A percentile compares a stretch with the other conserved stretches of the same genome.
These are phyloP conservation scores for Calonectria multiphialidica DNA, from an alignment of 2,329 filamentous ascomycete genomes.

Conservation along the genomic window DNA sequence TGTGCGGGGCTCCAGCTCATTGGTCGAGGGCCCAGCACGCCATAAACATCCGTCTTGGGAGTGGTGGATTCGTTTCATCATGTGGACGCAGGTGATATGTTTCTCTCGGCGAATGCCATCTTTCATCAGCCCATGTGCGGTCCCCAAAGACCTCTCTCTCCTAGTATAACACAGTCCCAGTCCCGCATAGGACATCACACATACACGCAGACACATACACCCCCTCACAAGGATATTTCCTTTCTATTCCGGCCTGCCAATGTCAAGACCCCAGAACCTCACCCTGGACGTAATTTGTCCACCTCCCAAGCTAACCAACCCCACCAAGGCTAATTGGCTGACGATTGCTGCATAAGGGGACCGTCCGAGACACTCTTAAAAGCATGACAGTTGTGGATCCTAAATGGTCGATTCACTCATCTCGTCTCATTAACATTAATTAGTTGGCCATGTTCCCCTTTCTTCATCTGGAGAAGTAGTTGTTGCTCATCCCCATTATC, in stretches of 20 bases:
- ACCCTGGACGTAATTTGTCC: not conserved
- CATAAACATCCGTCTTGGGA: slow-evolving; percentile 4
- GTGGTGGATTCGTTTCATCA: slow-evolving; percentile 7
- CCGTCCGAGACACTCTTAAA: not conserved
- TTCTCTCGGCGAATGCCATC: not conserved
- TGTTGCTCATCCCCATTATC: slow-evolving; percentile 15
- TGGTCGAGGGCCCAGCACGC: slow-evolving; percentile 7
- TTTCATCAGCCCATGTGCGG: slow-evolving; percentile 31
- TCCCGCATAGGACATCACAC: not conserved
- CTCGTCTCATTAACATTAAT: slow-evolving; percentile 43
- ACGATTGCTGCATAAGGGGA: not conserved
- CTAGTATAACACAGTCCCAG: not conserved
- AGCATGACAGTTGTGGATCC: not conserved
- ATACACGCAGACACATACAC: not conserved
- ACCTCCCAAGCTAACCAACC: not conserved
- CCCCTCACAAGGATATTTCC: not conserved
- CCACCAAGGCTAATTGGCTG: not conserved
- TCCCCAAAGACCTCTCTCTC: not conserved
- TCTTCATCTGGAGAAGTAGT: slow-evolving; percentile 22
- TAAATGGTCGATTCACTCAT: slow-evolving; percentile 24
- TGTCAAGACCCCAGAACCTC: not conserved
- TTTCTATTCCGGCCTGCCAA: not conserved
- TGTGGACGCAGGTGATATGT: slow-evolving; percentile 7
- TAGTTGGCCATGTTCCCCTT: slow-evolving; percentile 32
- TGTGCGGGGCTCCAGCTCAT: slow-evolving; percentile 10